A percentile compares a stretch with the other conserved stretches of the same genome.
Evolutionary conservation across 1,284 basidiomycete genomes (phyloP).

Genomic region (Cutaneotrichosporon sp.): DNA sequence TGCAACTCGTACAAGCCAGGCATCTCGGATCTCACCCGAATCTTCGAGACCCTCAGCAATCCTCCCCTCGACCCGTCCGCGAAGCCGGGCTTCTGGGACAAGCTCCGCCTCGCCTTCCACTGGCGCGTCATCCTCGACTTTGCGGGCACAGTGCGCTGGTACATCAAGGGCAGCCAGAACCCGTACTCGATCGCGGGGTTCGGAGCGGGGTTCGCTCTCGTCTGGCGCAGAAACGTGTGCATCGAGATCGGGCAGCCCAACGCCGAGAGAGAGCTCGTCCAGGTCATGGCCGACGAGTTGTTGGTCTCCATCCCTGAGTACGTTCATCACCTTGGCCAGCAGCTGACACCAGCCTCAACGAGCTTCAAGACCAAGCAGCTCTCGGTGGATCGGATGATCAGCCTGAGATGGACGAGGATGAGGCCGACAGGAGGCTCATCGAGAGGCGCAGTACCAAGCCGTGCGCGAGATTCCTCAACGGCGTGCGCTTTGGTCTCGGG

Average conservation of each 20-base stretch:
- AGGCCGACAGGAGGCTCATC: slow-evolving; percentile 13
- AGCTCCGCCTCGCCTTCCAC: slow-evolving; percentile 80
- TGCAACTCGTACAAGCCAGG: slow-evolving; percentile 84
- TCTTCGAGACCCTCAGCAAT: slow-evolving; percentile 79
- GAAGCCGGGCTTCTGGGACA: slow-evolving; percentile 93
- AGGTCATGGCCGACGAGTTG: slow-evolving; percentile 79
- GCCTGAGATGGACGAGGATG: slow-evolving; percentile 9
- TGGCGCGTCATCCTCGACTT: slow-evolving; percentile 78
- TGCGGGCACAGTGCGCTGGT: slow-evolving; percentile 70
- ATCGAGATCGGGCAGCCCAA: slow-evolving; percentile 75
- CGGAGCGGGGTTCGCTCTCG: slow-evolving; percentile 87
- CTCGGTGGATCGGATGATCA: slow-evolving; percentile 42
- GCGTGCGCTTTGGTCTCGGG: slow-evolving; percentile 89
- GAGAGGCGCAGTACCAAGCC: slow-evolving; percentile 55
- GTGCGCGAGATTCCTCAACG: slow-evolving; percentile 81
- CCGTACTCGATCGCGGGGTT: slow-evolving; percentile 73
- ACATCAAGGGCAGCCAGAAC: slow-evolving; percentile 83
- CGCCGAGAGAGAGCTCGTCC: slow-evolving; percentile 74
- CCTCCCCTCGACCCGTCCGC: slow-evolving; percentile 85
- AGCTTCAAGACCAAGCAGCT: slow-evolving; percentile 56
- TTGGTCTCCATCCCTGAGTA: slow-evolving; percentile 81
- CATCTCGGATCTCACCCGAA: slow-evolving; percentile 81
- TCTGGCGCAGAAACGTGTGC: slow-evolving; percentile 76
- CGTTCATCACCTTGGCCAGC: slow-evolving; percentile 30
- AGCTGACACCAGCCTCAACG: slow-evolving; percentile 46